Percentiles rank a stretch among this genome's conserved stretches.
phyloP scores from a whole-genome alignment of 352 stramenopile species.

The Phytophthora citrophthora region DNA sequence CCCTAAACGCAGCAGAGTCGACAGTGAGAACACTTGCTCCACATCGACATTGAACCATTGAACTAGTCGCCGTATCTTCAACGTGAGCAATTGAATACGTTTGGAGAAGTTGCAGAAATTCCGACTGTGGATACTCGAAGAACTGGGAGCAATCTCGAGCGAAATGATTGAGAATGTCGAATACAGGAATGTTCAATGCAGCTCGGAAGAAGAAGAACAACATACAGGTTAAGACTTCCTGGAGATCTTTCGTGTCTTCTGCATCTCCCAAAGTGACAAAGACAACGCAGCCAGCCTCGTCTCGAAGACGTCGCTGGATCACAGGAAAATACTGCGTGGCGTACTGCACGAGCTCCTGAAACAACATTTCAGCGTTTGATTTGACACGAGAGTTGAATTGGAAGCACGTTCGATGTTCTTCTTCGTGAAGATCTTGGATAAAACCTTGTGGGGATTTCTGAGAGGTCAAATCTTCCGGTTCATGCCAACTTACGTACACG shows the following conservation, averaged over 20 bases:
- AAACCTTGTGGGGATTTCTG: constrained; percentile 7
- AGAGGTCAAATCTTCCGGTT: constrained; percentile 4
- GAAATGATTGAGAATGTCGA: constrained; percentile 42
- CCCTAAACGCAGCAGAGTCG: constrained; percentile 9
- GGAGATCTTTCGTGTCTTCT: constrained; percentile 25
- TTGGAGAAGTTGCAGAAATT: constrained; percentile 43
- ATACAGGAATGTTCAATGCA: constrained; percentile 26
- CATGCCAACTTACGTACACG: constrained; percentile 53
- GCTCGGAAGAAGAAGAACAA: constrained; percentile 62
- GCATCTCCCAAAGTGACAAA: constrained; percentile 42
- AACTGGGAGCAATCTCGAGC: constrained; percentile 38
- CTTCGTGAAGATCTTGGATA: constrained; percentile 42
- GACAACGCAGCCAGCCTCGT: constrained; percentile 45
- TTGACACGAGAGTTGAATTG: constrained; percentile 26
- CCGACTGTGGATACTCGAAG: constrained; percentile 34
- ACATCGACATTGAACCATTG: constrained; percentile 49
- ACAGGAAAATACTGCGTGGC: constrained; percentile 45
- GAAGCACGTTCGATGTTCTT: constrained; percentile 43
- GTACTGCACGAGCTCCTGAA: constrained; percentile 52
- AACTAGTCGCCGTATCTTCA: constrained; percentile 20
- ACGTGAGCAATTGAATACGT: constrained; percentile 16
- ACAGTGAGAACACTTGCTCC: constrained; percentile 47
- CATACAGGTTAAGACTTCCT: constrained; percentile 33
- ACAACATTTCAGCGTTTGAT: constrained; percentile 11
- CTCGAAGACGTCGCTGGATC: constrained; percentile 52